Conservation (phyloP, 148 eudicot genomes). For the Cornus florida region DNA sequence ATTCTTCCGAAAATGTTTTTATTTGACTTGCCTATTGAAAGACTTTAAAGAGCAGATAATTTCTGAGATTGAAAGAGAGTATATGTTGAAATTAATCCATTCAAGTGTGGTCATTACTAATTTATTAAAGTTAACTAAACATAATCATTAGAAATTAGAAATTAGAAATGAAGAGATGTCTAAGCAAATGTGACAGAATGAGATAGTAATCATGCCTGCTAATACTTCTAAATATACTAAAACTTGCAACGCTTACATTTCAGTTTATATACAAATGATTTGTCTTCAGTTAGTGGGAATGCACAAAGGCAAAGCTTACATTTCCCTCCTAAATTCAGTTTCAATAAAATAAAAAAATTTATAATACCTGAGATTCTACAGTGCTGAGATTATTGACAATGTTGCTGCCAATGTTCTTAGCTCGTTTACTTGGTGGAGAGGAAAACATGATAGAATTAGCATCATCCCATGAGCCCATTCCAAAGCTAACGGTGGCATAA, state of each 20-base stretch:
- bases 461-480: constrained; percentile 53
- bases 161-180: not conserved
- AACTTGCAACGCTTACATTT: not conserved
- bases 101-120: not conserved
- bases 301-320: not conserved
- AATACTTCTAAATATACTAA: not conserved
- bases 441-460: constrained; percentile 37
- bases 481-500: constrained; percentile 32
- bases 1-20: not conserved
- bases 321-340: not conserved
- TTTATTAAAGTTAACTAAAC: not conserved
- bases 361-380: constrained; percentile 58
- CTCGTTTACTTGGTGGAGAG: constrained; percentile 35
- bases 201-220: not conserved
- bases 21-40: not conserved
- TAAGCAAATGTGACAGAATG: not conserved
- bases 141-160: not conserved
- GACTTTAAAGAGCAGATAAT: not conserved
- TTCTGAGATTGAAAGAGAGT: not conserved
- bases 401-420: constrained; percentile 30
- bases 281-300: not conserved
- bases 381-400: constrained; percentile 22
- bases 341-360: not conserved
- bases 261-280: not conserved
- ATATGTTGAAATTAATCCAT: not conserved